Evolutionary conservation across 2,329 filamentous ascomycete species (phyloP).

Genomic region (Stylonectria norvegica): DNA sequence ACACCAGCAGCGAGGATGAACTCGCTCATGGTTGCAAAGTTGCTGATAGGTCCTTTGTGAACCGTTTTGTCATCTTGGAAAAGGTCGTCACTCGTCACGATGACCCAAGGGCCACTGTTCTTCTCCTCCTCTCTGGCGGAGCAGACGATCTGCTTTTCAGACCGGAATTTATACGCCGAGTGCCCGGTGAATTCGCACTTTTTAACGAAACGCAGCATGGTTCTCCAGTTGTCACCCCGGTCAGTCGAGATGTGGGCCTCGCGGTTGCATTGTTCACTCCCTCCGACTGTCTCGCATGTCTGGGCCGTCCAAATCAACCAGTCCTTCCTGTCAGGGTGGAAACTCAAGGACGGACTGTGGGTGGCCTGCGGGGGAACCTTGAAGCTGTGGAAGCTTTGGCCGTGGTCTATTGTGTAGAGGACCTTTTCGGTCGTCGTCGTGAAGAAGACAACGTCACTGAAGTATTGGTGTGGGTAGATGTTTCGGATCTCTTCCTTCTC

Average conservation of each 20-base stretch:
- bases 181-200: slow-evolving; percentile 85
- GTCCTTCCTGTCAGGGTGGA: slow-evolving; percentile 81
- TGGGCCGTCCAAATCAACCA: slow-evolving; percentile 90
- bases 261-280: slow-evolving; percentile 59
- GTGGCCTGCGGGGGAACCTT: slow-evolving; percentile 58
- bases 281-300: slow-evolving; percentile 57
- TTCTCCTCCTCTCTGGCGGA: slow-evolving; percentile 54
- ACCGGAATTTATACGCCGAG: slow-evolving; percentile 51
- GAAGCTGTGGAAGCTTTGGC: slow-evolving; percentile 70
- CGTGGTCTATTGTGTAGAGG: slow-evolving; percentile 79
- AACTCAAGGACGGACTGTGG: slow-evolving; percentile 54
- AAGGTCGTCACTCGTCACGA: slow-evolving; percentile 76
- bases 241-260: slow-evolving; percentile 76
- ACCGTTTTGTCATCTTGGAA: slow-evolving; percentile 59
- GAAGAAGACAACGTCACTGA: slow-evolving; percentile 85
- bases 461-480: slow-evolving; percentile 75
- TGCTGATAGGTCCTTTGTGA: slow-evolving; percentile 61
- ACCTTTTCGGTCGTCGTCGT: slow-evolving; percentile 58
- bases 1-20: slow-evolving; percentile 85
- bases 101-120: slow-evolving; percentile 58
- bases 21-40: slow-evolving; percentile 93
- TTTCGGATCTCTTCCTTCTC: slow-evolving; percentile 64
- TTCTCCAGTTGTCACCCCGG: slow-evolving; percentile 76
- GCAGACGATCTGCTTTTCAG: slow-evolving; percentile 57
- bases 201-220: slow-evolving; percentile 67